These are phyloP conservation scores for Leucocoprinus sp. DNA, from an alignment of 768 basidiomycete species.

Conservation along the genomic window DNA sequence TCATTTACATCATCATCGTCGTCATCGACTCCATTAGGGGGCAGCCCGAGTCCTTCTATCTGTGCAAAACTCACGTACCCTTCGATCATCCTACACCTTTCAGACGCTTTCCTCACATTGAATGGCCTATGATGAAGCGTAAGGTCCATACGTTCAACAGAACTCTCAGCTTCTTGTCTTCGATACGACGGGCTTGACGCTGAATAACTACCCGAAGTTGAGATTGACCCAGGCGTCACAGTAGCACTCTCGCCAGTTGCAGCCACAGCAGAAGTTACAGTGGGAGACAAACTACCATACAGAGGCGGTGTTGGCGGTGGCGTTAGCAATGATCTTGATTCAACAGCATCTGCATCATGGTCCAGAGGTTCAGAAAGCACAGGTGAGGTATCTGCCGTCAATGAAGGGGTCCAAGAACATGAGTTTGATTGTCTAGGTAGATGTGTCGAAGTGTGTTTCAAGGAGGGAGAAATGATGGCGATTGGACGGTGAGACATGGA, in stretches of 20 bases:
- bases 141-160: slow-evolving; percentile 2
- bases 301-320: slow-evolving; percentile 14
- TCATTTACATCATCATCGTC: slow-evolving; percentile 11
- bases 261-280: neutral
- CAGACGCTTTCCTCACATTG: slow-evolving; percentile 18
- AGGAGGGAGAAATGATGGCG: neutral
- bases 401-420: slow-evolving; percentile 10
- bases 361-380: slow-evolving; percentile 2
- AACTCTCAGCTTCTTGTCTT: neutral
- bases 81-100: slow-evolving; percentile 17
- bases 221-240: neutral
- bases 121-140: slow-evolving; percentile 7
- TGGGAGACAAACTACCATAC: neutral
- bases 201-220: no score
- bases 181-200: neutral
- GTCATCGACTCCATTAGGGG: slow-evolving; percentile 15
- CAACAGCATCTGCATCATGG: slow-evolving; percentile 4
- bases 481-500: neutral
- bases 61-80: slow-evolving; percentile 19
- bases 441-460: neutral
- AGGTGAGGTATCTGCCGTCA: slow-evolving; percentile 12
- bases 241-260: neutral
- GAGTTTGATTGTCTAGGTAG: neutral
- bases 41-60: slow-evolving; percentile 19
- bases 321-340: slow-evolving; percentile 11